phyloP scores from a whole-genome alignment of 345 rosid species.

The Sonneratia caseolaris region DNA sequence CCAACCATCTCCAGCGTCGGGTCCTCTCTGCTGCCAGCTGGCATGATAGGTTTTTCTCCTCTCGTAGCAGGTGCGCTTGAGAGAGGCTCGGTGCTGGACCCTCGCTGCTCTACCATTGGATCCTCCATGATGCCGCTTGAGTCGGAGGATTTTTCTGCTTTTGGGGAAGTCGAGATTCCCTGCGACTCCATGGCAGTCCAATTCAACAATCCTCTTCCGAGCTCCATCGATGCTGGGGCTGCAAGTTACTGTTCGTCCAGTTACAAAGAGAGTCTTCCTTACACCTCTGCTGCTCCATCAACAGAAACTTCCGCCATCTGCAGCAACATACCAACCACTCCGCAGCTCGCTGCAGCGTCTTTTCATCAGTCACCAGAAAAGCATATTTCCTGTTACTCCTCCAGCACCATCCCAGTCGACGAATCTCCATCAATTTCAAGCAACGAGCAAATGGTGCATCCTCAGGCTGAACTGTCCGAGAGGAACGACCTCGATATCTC shows the following conservation, averaged over 20 bases:
- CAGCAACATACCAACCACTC: neutral
- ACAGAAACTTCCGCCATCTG: neutral
- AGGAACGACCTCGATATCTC: neutral
- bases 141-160: neutral
- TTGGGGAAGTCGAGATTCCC: neutral
- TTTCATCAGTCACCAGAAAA: neutral
- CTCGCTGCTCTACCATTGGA: neutral
- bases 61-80: neutral
- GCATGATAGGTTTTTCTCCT: neutral
- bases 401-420: neutral
- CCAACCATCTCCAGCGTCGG: neutral
- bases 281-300: neutral
- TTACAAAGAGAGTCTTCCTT: neutral
- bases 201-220: neutral
- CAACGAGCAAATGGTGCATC: neutral
- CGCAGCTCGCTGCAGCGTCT: neutral
- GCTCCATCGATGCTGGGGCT: neutral
- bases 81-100: neutral
- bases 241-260: neutral
- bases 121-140: neutral
- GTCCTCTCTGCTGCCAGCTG: neutral
- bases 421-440: neutral
- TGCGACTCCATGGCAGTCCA: neutral
- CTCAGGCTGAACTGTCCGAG: neutral
- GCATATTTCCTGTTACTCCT: neutral